phyloP scores from a whole-genome alignment of 2,329 filamentous ascomycete genomes.

The Aspergillus aculeatinus region DNA sequence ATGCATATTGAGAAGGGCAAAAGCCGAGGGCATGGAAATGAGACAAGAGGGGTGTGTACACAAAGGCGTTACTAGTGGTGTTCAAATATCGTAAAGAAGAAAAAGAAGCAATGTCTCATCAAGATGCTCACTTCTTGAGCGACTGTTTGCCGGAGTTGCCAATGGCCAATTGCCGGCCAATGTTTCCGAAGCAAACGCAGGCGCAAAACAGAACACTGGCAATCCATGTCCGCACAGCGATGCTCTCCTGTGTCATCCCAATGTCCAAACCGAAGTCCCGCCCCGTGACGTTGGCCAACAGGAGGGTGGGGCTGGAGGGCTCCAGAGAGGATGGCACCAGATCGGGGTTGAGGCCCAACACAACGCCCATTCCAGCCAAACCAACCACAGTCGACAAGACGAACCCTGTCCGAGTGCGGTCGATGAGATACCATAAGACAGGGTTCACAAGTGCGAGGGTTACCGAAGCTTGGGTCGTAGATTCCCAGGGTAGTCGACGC shows the following conservation, averaged over 20 bases:
- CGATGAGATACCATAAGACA: constrained; percentile 92
- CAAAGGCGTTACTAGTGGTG: background rate
- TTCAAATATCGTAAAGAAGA: background rate
- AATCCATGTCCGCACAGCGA: constrained; percentile 77
- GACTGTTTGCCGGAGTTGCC: constrained; percentile 30
- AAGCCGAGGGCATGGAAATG: background rate
- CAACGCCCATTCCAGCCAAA: constrained; percentile 67
- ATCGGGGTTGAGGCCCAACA: constrained; percentile 74
- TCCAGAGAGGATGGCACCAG: constrained; percentile 69
- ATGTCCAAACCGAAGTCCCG: constrained; percentile 32
- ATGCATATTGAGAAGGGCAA: background rate
- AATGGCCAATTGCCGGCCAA: constrained; percentile 75
- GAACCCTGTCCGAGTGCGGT: constrained; percentile 83
- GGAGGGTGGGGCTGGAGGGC: constrained; percentile 31
- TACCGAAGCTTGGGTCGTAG: constrained; percentile 86
- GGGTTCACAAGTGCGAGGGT: constrained; percentile 90
- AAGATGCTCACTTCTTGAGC: constrained; percentile 17
- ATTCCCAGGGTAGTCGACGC: constrained; percentile 90
- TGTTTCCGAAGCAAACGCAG: constrained; percentile 93
- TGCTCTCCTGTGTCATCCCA: constrained; percentile 51
- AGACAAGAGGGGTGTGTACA: background rate
- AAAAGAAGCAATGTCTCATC: background rate
- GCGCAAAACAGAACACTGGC: constrained; percentile 92
- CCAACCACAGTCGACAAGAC: constrained; percentile 74
- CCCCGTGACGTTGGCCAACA: constrained; percentile 29